These are phyloP conservation scores for Rhodotorula sp. DNA, from an alignment of 1,284 basidiomycete genomes.

Conservation along the genomic window DNA sequence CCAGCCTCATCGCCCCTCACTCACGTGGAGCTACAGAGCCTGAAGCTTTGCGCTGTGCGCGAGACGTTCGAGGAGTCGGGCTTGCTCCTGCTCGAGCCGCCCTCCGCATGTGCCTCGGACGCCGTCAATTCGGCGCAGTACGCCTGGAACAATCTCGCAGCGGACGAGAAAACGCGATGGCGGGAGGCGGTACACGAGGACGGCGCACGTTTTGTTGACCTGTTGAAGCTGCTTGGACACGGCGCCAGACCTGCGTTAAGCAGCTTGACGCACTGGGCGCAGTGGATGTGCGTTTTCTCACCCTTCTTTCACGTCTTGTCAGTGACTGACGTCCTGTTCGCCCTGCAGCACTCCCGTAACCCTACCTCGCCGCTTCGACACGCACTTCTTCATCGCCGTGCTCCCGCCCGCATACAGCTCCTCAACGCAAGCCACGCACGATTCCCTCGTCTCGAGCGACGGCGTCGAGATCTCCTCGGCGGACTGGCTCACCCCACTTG, in stretches of 20 bases:
- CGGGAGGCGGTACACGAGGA: conserved; percentile 27
- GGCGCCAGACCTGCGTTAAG: conserved; percentile 5
- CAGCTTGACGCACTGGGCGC: conserved; percentile 32
- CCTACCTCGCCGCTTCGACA: conserved; percentile 45
- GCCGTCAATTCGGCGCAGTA: background rate
- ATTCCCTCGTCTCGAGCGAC: conserved; percentile 35
- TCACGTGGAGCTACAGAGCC: conserved; percentile 10
- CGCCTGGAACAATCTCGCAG: conserved; percentile 10
- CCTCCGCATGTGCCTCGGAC: background rate
- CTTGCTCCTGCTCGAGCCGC: conserved; percentile 33
- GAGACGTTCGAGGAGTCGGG: conserved; percentile 48
- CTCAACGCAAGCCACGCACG: conserved; percentile 25
- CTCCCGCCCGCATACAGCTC: conserved; percentile 20
- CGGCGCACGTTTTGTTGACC: conserved; percentile 8
- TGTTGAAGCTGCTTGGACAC: conserved; percentile 12
- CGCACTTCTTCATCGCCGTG: conserved; percentile 45
- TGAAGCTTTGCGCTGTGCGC: conserved; percentile 43
- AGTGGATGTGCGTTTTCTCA: conserved; percentile 36
- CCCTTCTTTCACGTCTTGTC: background rate
- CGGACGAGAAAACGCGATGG: conserved; percentile 16
- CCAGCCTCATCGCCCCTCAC: background rate
- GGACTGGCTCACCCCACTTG: conserved; percentile 40
- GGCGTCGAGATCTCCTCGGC: conserved; percentile 35
- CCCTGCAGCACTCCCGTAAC: conserved; percentile 28
- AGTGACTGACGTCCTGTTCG: background rate